Conservation (phyloP, 2,329 filamentous ascomycete species). For the Hymenoscyphus albidus region DNA sequence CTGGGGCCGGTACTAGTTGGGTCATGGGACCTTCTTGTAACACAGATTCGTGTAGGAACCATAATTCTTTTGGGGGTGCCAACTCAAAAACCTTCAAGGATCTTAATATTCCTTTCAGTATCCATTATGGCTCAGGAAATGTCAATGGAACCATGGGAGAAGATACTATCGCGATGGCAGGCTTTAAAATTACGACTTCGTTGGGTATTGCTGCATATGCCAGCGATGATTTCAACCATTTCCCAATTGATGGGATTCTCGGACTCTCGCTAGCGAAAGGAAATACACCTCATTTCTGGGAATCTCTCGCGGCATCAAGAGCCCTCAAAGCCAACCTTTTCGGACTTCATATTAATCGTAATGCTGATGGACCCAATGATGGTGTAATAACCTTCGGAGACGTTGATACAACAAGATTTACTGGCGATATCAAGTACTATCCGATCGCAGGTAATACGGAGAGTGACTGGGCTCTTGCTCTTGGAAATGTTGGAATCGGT, state of each 20-base stretch:
- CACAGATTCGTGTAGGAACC: constrained; percentile 61
- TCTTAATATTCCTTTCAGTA: constrained; percentile 52
- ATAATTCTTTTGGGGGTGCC: constrained; percentile 63
- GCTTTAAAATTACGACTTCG: constrained; percentile 57
- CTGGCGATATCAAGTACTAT: constrained; percentile 66
- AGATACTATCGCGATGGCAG: constrained; percentile 65
- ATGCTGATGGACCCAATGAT: constrained; percentile 60
- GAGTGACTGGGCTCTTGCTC: constrained; percentile 68
- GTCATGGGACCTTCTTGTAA: constrained; percentile 71
- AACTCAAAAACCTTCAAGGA: constrained; percentile 62
- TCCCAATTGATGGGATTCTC: constrained; percentile 84
- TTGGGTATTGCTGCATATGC: constrained; percentile 72
- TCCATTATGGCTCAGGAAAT: constrained; percentile 73
- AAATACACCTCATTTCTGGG: constrained; percentile 60
- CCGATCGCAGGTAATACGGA: constrained; percentile 45
- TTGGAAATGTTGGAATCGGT: constrained; percentile 63
- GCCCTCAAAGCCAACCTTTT: constrained; percentile 64
- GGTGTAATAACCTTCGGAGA: constrained; percentile 77
- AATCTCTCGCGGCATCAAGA: constrained; percentile 53
- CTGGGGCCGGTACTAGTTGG: constrained; percentile 73
- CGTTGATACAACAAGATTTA: constrained; percentile 62
- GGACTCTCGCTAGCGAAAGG: constrained; percentile 65
- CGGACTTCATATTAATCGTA: constrained; percentile 66
- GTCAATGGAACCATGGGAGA: constrained; percentile 63
- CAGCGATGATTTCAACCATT: constrained; percentile 69